Base-by-base conservation (phyloP, 495 filamentous ascomycete species). In the Lasiosphaeria miniovina region DNA sequence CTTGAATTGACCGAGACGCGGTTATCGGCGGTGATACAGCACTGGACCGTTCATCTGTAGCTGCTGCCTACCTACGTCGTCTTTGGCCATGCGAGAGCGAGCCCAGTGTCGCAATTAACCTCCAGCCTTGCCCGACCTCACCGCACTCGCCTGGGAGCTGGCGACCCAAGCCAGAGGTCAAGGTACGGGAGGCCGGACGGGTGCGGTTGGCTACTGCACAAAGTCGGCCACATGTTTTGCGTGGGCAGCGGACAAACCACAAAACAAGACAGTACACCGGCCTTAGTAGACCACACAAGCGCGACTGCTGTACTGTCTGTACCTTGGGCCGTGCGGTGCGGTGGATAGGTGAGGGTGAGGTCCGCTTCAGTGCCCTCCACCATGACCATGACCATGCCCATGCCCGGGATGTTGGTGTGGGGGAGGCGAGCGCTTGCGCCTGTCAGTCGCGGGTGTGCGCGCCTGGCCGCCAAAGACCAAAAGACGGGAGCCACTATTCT, bases 371-470 rank as follows among this genome's bases (percentile, higher is more conserved):
- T 24, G 24, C 24, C 24, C 24, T 24, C 24, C 24, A 24, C 24
- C 24, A 24, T 24, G 24, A 24, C 24, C 24, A 24, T 24, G 24
- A 24, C 24, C 24, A 24, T 24, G 24, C 31, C 52, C 15, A 51
- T 41, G 9, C 12, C 11, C 12, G 3, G 43, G 43, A 46, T 4
- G 43, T 46, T 62, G 60, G 38, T 66, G 64, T 61, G 64, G 64
- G 63, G 58, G 58, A 58, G 61, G 55, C 58, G 54, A 66, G 64
- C 58, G 64, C 64, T 66, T 64, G 64, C 64, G 64, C 58, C 57
- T 61, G 57, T 52, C 36, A 48, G 40, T 41, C 57, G 49, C 46
- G 24, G 45, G 52, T 17, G 55, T 15, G 50, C 40, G 32, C 24
- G 15, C 49, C 52, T 24, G 57, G 12, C 17, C 17, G 55, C 52